Evolutionary conservation across 805 yeast species (phyloP).

Genomic region (Blastobotrys parvus): DNA sequence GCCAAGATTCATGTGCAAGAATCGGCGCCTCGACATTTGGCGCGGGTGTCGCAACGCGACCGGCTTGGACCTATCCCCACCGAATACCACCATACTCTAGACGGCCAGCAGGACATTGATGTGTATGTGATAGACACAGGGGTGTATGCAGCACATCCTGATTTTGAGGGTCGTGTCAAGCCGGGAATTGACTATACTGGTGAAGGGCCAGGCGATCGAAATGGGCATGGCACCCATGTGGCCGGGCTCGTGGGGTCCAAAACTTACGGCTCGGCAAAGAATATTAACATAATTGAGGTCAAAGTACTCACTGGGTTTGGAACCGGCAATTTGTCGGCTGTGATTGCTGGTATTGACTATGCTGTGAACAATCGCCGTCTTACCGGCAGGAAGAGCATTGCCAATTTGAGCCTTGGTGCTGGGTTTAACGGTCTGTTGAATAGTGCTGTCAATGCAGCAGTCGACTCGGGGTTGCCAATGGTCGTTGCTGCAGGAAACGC

Average conservation of each 20-base stretch:
- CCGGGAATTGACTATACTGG: conserved; percentile 40
- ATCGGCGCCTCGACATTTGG: conserved; percentile 45
- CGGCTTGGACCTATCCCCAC: no score
- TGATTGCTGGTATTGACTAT: conserved; percentile 30
- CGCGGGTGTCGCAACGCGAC: conserved; percentile 25
- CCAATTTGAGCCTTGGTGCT: conserved; percentile 78
- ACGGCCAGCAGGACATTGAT: conserved; percentile 49
- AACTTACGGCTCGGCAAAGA: conserved; percentile 77
- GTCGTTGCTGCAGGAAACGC: conserved; percentile 76
- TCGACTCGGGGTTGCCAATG: conserved; percentile 51
- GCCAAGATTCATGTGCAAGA: conserved; percentile 29
- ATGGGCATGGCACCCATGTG: conserved; percentile 91
- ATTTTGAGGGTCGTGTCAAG: conserved; percentile 36
- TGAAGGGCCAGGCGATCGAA: conserved; percentile 50
- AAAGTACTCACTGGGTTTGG: conserved; percentile 67
- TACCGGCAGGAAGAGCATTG: conserved; percentile 43
- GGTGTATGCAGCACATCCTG: conserved; percentile 34
- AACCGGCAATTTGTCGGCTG: conserved; percentile 43
- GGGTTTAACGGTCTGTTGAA: conserved; percentile 57
- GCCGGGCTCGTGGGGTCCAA: conserved; percentile 81
- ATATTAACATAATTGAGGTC: conserved; percentile 55
- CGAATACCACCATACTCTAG: conserved; percentile 19
- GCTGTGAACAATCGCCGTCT: conserved; percentile 23
- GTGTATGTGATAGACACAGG: conserved; percentile 86
- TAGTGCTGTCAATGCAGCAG: conserved; percentile 69